phyloP scores from a whole-genome alignment of 2,329 filamentous ascomycete genomes.

The Fonsecaea pugnacius region DNA sequence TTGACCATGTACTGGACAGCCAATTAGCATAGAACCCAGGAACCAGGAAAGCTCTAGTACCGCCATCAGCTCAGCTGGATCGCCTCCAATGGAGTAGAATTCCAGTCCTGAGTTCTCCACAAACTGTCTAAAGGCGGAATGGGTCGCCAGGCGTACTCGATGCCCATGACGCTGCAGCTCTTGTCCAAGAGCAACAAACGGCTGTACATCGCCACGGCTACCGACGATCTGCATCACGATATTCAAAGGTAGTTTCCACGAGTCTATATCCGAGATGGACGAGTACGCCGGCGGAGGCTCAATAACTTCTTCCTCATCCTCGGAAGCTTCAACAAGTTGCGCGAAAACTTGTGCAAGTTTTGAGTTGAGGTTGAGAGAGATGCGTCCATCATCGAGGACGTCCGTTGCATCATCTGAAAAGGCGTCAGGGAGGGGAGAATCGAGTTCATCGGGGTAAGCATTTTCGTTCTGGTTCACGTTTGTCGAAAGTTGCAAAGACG shows the following conservation, averaged over 20 bases:
- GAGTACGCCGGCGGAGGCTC: slow-evolving; percentile 35
- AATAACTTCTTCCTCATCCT: slow-evolving; percentile 23
- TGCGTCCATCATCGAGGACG: slow-evolving; percentile 34
- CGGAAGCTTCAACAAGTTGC: slow-evolving; percentile 26
- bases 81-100: slow-evolving; percentile 63
- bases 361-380: slow-evolving; percentile 37
- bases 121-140: slow-evolving; percentile 59
- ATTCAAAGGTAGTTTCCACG: slow-evolving; percentile 47
- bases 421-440: slow-evolving; percentile 15
- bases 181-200: slow-evolving; percentile 62
- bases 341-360: slow-evolving; percentile 28
- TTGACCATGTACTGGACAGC: slow-evolving; percentile 52
- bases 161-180: slow-evolving; percentile 57
- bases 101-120: slow-evolving; percentile 59
- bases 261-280: slow-evolving; percentile 2
- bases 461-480: background rate
- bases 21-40: background rate
- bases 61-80: slow-evolving; percentile 58
- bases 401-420: slow-evolving; percentile 16
- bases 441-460: slow-evolving; percentile 7
- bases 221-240: slow-evolving; percentile 62
- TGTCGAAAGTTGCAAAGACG: background rate
- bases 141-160: slow-evolving; percentile 62
- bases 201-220: slow-evolving; percentile 61
- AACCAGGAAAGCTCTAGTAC: background rate